These are phyloP conservation scores for Anaeromyces robustus DNA, from an alignment of 192 early-diverging fungal species.

Conservation along the genomic window DNA sequence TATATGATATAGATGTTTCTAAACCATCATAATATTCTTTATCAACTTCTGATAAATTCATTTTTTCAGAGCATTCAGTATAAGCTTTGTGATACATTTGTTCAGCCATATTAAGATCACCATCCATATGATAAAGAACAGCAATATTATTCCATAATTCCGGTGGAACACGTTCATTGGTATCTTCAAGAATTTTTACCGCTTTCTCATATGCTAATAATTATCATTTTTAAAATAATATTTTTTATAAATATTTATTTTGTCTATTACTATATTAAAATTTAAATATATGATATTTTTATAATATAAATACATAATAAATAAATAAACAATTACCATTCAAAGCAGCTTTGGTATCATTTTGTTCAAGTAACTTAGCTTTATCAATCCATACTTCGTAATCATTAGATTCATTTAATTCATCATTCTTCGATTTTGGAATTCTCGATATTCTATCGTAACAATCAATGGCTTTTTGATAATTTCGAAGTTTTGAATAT, in stretches of 20 bases:
- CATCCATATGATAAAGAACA: constrained; percentile 51
- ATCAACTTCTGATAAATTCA: constrained; percentile 7
- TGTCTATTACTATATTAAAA: too few species aligned
- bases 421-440: background rate
- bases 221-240: background rate
- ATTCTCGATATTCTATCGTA: background rate
- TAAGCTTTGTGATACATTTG: constrained; percentile 7
- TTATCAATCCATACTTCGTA: constrained; percentile 17
- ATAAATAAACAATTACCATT: constrained; percentile 5
- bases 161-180: constrained; percentile 11
- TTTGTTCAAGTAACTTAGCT: constrained; percentile 10
- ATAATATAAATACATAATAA: background rate
- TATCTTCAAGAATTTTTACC: constrained; percentile 7
- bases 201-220: constrained; percentile 17
- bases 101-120: constrained; percentile 10
- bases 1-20: constrained; percentile 53
- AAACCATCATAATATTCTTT: constrained; percentile 2
- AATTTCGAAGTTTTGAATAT: background rate
- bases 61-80: background rate
- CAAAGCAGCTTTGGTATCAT: constrained; percentile 10
- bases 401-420: constrained; percentile 11
- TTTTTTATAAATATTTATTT: too few species aligned
- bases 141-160: constrained; percentile 82
- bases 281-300: too few species aligned
- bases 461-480: background rate